Evolutionary conservation across 495 filamentous ascomycete genomes (phyloP).

Genomic region (Cenococcum geophilum): DNA sequence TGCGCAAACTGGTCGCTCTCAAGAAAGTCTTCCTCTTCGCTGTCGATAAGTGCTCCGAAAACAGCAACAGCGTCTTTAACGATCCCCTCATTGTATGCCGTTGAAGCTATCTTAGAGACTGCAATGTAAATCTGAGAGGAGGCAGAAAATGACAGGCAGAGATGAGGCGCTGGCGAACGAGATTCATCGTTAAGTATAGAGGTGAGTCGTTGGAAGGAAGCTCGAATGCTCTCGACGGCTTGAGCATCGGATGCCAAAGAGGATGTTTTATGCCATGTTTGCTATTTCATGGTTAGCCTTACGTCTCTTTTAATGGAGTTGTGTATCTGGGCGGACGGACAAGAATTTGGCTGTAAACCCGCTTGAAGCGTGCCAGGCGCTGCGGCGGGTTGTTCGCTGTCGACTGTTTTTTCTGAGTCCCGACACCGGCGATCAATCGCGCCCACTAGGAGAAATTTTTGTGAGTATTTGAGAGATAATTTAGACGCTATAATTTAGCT

Average conservation of each 20-base stretch:
- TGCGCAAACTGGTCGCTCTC: slow-evolving; percentile 77
- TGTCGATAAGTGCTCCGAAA: slow-evolving; percentile 86
- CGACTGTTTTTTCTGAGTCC: slow-evolving; percentile 53
- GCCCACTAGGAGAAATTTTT: slow-evolving; percentile 59
- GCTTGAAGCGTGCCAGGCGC: slow-evolving; percentile 84
- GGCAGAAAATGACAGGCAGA: slow-evolving; percentile 77
- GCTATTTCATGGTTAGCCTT: slow-evolving; percentile 43
- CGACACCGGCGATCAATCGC: slow-evolving; percentile 78
- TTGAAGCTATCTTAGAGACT: slow-evolving; percentile 76
- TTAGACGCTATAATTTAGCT: background rate
- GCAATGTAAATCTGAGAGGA: slow-evolving; percentile 80
- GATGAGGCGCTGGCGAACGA: slow-evolving; percentile 77
- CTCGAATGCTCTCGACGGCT: slow-evolving; percentile 47
- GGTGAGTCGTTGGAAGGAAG: slow-evolving; percentile 61
- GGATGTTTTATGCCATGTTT: slow-evolving; percentile 68
- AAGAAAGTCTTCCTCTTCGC: slow-evolving; percentile 89
- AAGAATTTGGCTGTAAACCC: slow-evolving; percentile 76
- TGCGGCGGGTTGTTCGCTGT: slow-evolving; percentile 71
- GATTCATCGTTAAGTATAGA: slow-evolving; percentile 81
- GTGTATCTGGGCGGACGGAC: slow-evolving; percentile 43
- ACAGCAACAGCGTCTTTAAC: slow-evolving; percentile 74
- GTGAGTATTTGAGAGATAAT: background rate
- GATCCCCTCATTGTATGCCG: slow-evolving; percentile 70
- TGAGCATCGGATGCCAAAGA: slow-evolving; percentile 48
- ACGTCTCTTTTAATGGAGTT: background rate